A percentile compares a stretch with the other conserved stretches of the same genome.
Evolutionary conservation across 2,329 filamentous ascomycete genomes (phyloP).

Genomic region (Exophiala alcalophila): DNA sequence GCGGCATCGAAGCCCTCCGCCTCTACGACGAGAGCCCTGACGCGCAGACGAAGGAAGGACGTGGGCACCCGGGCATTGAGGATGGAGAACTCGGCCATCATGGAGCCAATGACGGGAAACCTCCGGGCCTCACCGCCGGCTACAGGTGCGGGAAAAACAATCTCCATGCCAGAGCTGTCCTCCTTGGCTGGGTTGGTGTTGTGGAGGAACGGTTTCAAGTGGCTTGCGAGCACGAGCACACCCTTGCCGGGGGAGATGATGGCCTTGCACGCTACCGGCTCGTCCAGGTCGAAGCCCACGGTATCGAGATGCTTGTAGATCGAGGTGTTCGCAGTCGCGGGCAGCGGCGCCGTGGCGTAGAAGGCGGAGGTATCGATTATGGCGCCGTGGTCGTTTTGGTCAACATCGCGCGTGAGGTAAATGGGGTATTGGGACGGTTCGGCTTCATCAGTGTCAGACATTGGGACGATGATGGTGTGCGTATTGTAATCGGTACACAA

Average conservation of each 20-base stretch:
- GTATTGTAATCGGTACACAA: too few relatives aligned
- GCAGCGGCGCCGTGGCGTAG: not conserved
- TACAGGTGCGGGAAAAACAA: not conserved
- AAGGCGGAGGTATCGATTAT: not conserved
- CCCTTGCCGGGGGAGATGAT: not conserved
- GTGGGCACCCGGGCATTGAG: not conserved
- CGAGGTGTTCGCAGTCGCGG: not conserved
- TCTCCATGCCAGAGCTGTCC: not conserved
- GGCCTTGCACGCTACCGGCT: not conserved
- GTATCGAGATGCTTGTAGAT: not conserved
- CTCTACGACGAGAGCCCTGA: not conserved
- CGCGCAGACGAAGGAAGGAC: not conserved
- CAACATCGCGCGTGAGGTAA: not conserved
- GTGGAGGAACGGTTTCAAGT: not conserved
- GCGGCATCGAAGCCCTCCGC: not conserved
- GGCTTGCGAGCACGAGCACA: not conserved
- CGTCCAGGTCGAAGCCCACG: not conserved
- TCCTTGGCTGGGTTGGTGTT: not conserved
- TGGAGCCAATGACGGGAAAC: not conserved
- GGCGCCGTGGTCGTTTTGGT: not conserved
- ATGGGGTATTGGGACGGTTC: not conserved
- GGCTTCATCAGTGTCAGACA: not conserved
- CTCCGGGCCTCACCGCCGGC: not conserved
- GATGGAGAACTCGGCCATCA: not conserved
- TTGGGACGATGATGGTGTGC: not conserved